Conservation (phyloP, 2,329 filamentous ascomycete genomes). For the Ophiobolus disseminans region DNA sequence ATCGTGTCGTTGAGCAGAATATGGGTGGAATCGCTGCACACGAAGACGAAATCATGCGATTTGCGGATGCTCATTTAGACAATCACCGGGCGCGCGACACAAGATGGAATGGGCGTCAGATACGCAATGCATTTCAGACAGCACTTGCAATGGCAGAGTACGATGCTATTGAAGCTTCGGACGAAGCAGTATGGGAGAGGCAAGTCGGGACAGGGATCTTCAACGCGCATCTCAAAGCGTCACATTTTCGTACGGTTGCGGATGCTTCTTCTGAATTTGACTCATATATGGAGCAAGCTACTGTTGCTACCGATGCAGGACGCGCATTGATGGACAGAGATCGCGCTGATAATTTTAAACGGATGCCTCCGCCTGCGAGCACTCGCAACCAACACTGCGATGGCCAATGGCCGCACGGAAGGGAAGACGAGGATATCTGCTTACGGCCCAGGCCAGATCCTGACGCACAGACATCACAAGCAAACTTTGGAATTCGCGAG, state of each 20-base stretch:
- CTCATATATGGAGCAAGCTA: neutral
- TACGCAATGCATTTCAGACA: slow-evolving; percentile 50
- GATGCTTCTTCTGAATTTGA: neutral
- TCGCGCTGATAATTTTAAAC: neutral
- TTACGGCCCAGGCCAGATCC: no score
- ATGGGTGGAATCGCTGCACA: slow-evolving; percentile 1
- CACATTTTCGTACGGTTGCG: neutral
- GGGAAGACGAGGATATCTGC: neutral
- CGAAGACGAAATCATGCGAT: slow-evolving; percentile 16
- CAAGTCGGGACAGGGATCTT: neutral
- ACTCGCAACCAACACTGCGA: neutral
- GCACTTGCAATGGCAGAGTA: slow-evolving; percentile 1
- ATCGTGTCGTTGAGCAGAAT: slow-evolving; percentile 2
- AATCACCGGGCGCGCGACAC: neutral
- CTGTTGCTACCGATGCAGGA: neutral
- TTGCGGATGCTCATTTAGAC: slow-evolving; percentile 46
- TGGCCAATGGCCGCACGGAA: neutral
- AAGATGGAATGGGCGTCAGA: slow-evolving; percentile 53
- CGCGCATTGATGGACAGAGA: neutral
- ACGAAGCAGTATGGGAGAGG: neutral
- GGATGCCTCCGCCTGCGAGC: neutral
- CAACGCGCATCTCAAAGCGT: neutral
- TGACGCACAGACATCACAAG: neutral
- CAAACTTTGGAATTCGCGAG: neutral
- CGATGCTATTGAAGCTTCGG: neutral